Evolutionary conservation across 495 filamentous ascomycete species (phyloP).

Genomic region (Cercophora sp.): DNA sequence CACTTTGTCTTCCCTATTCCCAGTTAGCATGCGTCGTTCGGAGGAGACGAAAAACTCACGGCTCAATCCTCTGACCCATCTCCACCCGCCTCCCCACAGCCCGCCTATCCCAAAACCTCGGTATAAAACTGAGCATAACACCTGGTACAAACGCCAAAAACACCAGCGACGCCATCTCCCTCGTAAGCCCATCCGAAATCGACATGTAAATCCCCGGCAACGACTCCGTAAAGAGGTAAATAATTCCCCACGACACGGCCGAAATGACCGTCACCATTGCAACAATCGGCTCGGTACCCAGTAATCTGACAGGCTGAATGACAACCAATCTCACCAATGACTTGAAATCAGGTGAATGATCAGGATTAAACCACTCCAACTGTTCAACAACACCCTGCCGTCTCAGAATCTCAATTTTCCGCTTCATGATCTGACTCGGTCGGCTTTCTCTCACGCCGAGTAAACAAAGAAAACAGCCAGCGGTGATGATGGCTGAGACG

Average conservation of each 20-base stretch:
- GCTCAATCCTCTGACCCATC: constrained; percentile 18
- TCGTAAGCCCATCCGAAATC: constrained; percentile 34
- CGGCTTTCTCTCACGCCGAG: constrained; percentile 7
- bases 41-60: constrained; percentile 5
- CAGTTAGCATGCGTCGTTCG: not conserved
- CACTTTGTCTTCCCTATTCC: constrained; percentile 48
- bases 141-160: constrained; percentile 47
- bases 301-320: constrained; percentile 15
- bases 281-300: constrained; percentile 39
- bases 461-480: not conserved
- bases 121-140: constrained; percentile 37
- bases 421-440: constrained; percentile 2
- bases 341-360: constrained; percentile 5
- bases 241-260: constrained; percentile 45
- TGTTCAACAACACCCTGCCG: not conserved
- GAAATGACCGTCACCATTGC: constrained; percentile 20
- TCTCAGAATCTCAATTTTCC: not conserved
- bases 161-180: constrained; percentile 34
- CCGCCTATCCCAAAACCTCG: constrained; percentile 38
- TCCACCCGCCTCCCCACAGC: constrained; percentile 15
- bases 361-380: constrained; percentile 11
- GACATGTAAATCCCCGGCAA: constrained; percentile 41
- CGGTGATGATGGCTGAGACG: constrained; percentile 6
- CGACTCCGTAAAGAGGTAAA: constrained; percentile 54
- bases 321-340: not conserved